Evolutionary conservation across 768 basidiomycete genomes (phyloP), one percentile per base, ranked within the genome.

Genomic region (Amanita rubescens): DNA sequence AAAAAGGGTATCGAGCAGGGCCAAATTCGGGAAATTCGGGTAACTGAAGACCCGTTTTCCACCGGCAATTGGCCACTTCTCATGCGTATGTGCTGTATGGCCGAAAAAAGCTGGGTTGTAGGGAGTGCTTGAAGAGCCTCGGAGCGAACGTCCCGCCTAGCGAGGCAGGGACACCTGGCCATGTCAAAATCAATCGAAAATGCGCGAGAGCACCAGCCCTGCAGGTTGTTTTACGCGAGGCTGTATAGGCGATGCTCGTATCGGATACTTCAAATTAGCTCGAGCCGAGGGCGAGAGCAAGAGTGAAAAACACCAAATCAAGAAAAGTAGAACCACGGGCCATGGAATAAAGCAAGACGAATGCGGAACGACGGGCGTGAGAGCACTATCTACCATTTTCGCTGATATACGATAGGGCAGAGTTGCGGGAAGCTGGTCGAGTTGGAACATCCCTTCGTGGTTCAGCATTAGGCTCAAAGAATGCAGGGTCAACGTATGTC

Each of bases 401-500:
- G 43, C 14, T 46, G 20, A 58, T 39, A 41, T 58, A 58, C 15
- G 46, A 50, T 15, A 58, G 46, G 11, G 47, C 47, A 14, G 58
- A 57, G n/a, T 27, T 10, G 34, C 49, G 57, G 2, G 58, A 59
- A 17, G 49, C 44, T 20, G 53, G 44, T 20, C 52, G 34, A 14
- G 52, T 35, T n/a, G 44, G 43, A 8, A 46, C 52, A 34, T 38
- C 38, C 22, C 49, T 57, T 12, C 30, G 46, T 15, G 37, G 22
- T 20, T 46, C 53, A 25, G 50, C 51, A n/a, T 53, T 53, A 19
- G 52, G 52, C 3, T 45, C 39, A 32, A 46, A 69, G 44, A 47
- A 66, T 15, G 69, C 69, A 7, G 69, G 71, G 54, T 72, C 71
- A 17, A 65, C 57, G 54, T 72, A 72, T 14, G 48, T 65, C 3